Conservation (phyloP, 1,139 yeast genomes). For the Yamadazyma trypodendri region DNA sequence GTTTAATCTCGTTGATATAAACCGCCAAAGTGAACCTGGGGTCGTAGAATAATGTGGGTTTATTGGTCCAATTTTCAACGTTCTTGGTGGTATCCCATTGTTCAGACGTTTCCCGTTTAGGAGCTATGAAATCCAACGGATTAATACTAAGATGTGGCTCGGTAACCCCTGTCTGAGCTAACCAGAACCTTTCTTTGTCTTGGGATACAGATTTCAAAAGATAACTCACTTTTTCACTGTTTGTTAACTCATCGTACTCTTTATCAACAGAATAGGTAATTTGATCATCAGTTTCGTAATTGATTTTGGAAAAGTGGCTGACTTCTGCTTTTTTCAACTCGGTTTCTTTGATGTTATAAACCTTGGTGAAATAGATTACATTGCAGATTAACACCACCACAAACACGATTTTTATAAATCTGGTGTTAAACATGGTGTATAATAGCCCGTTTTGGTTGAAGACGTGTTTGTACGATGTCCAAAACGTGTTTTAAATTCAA, state of each 20-base stretch:
- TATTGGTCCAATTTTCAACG: slow-evolving; percentile 19
- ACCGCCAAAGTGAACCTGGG: slow-evolving; percentile 38
- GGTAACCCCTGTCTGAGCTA: slow-evolving; percentile 25
- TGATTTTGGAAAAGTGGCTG: slow-evolving; percentile 19
- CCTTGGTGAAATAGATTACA: slow-evolving; percentile 22
- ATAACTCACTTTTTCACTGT: slow-evolving; percentile 24
- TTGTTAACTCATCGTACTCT: slow-evolving; percentile 19
- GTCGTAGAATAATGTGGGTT: slow-evolving; percentile 27
- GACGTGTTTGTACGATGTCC: no score
- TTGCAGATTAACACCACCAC: slow-evolving; percentile 23
- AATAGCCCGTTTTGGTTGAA: no score
- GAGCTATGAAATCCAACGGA: slow-evolving; percentile 21
- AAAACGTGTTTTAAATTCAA: no score
- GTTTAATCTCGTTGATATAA: slow-evolving; percentile 25
- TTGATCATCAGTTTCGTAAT: slow-evolving; percentile 24
- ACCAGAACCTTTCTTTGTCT: slow-evolving; percentile 26
- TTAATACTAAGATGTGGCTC: slow-evolving; percentile 21
- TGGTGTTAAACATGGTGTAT: slow-evolving; percentile 18
- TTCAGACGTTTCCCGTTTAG: slow-evolving; percentile 8
- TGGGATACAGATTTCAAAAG: slow-evolving; percentile 22
- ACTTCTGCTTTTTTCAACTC: slow-evolving; percentile 21
- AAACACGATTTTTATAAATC: slow-evolving; percentile 21
- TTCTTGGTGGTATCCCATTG: slow-evolving; percentile 4
- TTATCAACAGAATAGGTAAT: slow-evolving; percentile 16
- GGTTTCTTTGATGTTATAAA: slow-evolving; percentile 21